These are phyloP conservation scores for Tulasnella sp. DNA, from an alignment of 768 basidiomycete species.

Conservation along the genomic window DNA sequence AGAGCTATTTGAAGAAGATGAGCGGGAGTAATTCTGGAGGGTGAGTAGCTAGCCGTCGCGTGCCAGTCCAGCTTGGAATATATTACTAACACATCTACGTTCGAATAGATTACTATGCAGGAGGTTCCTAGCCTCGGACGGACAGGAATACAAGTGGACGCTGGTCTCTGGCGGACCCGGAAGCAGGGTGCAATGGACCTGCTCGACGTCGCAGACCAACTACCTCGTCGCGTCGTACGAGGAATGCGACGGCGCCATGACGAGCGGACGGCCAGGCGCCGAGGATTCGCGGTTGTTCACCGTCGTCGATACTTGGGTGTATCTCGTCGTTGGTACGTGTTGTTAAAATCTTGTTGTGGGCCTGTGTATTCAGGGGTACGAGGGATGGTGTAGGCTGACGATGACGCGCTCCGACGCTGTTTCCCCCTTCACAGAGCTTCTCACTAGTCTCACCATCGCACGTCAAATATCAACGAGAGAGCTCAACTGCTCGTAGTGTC, in stretches of 20 bases:
- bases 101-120: not conserved
- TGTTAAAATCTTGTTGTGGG: not conserved
- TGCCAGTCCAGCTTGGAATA: not conserved
- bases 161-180: not conserved
- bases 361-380: not conserved
- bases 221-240: conserved; percentile 17
- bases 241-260: conserved; percentile 7
- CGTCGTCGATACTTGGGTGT: conserved; percentile 12
- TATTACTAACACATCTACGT: not conserved
- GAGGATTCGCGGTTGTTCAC: conserved; percentile 6
- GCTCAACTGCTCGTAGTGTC: conserved; percentile 6
- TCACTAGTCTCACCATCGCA: conserved; percentile 6
- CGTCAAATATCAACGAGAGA: conserved; percentile 6
- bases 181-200: conserved; percentile 8
- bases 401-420: not conserved
- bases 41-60: not conserved
- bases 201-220: conserved; percentile 11
- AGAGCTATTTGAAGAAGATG: conserved; percentile 13
- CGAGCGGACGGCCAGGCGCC: not conserved
- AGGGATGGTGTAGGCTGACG: not conserved
- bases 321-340: conserved; percentile 9
- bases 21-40: not conserved
- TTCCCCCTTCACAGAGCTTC: not conserved
- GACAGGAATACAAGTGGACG: conserved; percentile 18
- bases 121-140: conserved; percentile 15